Evolutionary conservation across 495 filamentous ascomycete genomes (phyloP), one percentile per base, ranked within the genome.

Genomic region (Pyronema omphalodes): DNA sequence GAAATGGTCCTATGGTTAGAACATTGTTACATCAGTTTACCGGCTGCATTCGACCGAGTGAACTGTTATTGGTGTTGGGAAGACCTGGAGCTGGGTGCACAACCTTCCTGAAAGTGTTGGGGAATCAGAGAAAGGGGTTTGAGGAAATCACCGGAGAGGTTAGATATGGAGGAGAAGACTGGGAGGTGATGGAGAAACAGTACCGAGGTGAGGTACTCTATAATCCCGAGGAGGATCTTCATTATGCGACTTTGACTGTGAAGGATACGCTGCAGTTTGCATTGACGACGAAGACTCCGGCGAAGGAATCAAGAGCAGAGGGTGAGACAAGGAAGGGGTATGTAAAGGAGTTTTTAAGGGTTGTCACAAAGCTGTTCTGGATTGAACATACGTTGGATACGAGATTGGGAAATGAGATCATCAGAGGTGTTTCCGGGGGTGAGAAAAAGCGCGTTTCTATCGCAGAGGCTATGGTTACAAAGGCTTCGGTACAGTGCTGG

Each of bases 281-380:
- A 8, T 69, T 84, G 18, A 76, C 76, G 48, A 79, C 76, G 1
- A 70, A 81, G 37, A 84, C 82, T 0, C 86, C 84, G 0, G 74
- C 75, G 12, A 75, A 82, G 62, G 67, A 66, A 9, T 80, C 78
- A 9, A 72, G 83, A 0, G 68, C 75, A 33, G 68, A 75, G 48
- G 80, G 78, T 3, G 78, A 84, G 62, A 73, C 70, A 39, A 70
- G 78, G 11, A 69, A 69, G 44, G 74, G 79, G 44, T 88, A 84
- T 57, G 77, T 77, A 34, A 66, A 72, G 29, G 78, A 81, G 39
- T 81, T 86, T 55, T 71, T 86, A 6, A 69, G 78, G 14, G 79
- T 83, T 0, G 72, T 91, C 39, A 73, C 84, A 37, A 81, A 84
- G 57, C 71, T 88, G 36, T 91, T 93, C 56, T 83, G 83, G 71